phyloP scores from a whole-genome alignment of 2,329 filamentous ascomycete genomes.

The Thermoascus crustaceus region DNA sequence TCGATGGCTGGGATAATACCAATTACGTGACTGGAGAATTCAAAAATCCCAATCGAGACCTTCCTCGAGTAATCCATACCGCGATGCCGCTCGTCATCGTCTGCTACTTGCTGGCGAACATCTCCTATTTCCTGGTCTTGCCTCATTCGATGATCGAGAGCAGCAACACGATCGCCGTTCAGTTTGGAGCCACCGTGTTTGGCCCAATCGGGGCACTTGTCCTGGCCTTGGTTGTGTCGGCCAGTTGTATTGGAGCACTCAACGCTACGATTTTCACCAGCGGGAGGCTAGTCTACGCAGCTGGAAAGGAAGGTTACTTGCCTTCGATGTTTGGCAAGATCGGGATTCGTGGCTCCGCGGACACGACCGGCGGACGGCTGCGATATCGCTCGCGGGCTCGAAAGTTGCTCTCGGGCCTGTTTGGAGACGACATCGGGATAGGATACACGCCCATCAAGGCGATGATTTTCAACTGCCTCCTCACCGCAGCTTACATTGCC shows the following conservation, averaged over 20 bases:
- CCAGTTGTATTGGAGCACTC: conserved; percentile 86
- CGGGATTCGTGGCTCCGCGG: conserved; percentile 49
- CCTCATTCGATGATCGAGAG: conserved; percentile 71
- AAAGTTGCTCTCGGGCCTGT: conserved; percentile 51
- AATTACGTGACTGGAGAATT: conserved; percentile 98
- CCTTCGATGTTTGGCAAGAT: conserved; percentile 75
- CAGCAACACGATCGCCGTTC: conserved; percentile 90
- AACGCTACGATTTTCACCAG: conserved; percentile 93
- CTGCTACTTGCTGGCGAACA: conserved; percentile 81
- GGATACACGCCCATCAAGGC: conserved; percentile 94
- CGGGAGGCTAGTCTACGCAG: conserved; percentile 84
- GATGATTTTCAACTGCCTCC: conserved; percentile 66
- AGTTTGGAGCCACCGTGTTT: conserved; percentile 86
- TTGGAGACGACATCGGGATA: conserved; percentile 70
- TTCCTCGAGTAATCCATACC: conserved; percentile 91
- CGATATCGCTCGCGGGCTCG: conserved; percentile 47
- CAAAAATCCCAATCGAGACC: conserved; percentile 78
- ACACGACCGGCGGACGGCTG: conserved; percentile 25
- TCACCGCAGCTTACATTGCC: conserved; percentile 70
- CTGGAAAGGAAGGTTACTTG: conserved; percentile 90
- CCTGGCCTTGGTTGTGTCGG: conserved; percentile 80
- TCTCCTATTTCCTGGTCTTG: conserved; percentile 90
- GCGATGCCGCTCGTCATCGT: conserved; percentile 91
- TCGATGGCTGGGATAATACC: conserved; percentile 98
- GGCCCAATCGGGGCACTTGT: conserved; percentile 73